Evolutionary conservation across 1,139 yeast genomes (phyloP), one percentile per base, ranked within the genome.

Genomic region (Groenewaldozyma sp.): DNA sequence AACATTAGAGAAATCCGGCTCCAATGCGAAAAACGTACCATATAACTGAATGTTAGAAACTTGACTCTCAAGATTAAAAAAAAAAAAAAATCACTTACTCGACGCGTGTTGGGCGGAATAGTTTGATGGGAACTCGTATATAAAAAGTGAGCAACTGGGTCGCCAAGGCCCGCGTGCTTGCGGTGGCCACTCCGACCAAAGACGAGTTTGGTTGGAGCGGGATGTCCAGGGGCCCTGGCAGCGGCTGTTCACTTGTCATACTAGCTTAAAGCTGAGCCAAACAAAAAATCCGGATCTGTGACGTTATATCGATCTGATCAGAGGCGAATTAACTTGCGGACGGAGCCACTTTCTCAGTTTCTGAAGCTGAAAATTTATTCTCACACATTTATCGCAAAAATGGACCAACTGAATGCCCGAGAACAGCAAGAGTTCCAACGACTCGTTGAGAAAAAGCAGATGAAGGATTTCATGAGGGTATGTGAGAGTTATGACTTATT

Each of bases 361-460:
- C n/a, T n/a, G n/a, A n/a, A n/a, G n/a, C n/a, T n/a, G n/a, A n/a
- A n/a, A n/a, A n/a, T n/a, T n/a, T n/a, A n/a, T n/a, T n/a, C n/a
- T n/a, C n/a, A n/a, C n/a, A n/a, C n/a, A n/a, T n/a, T n/a, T n/a
- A n/a, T n/a, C n/a, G 14, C 3, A 24, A 42, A 53, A 41, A 65
- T 66, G 71, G 70, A 66, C 49, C 66, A 61, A 51, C 56, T 66
- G 32, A 66, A 88, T 72, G 79, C 80, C 59, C 82, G 86, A 63
- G 97, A 88, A 69, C 96, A 88, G 67, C 96, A 86, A 68, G 94
- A 87, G 58, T 88, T 88, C 65, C 95, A 87, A 67, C 88, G 80
- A 64, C 72, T 88, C 52, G 94, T 88, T 53, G 97, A 88, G 69
- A 91, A 84, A 63, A 91, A 91, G 74, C 98, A 91, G 68, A 87